These are phyloP conservation scores for Trichosporon inkin DNA, from an alignment of 1,284 basidiomycete species.

Conservation along the genomic window DNA sequence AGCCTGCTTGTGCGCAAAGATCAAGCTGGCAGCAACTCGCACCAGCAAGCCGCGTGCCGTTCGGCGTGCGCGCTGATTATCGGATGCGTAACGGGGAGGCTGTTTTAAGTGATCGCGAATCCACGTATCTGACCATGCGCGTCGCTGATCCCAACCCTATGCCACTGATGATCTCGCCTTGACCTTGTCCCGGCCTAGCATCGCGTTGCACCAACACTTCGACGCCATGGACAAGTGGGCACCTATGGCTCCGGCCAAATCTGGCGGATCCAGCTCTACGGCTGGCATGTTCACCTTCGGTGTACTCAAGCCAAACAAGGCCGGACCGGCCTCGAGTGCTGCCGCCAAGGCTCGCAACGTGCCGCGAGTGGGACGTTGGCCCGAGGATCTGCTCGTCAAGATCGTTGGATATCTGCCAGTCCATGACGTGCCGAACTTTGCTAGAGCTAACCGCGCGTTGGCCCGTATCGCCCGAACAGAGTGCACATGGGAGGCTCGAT, in stretches of 20 bases:
- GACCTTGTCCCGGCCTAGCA: too few relatives aligned
- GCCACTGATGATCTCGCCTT: neutral
- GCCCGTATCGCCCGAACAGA: constrained; percentile 66
- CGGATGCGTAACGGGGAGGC: neutral
- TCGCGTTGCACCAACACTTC: neutral
- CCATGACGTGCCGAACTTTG: constrained; percentile 71
- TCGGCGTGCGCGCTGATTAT: too few relatives aligned
- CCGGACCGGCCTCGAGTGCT: constrained; percentile 21
- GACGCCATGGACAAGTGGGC: constrained; percentile 42
- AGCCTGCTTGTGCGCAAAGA: too few relatives aligned
- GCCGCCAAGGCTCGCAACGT: constrained; percentile 37
- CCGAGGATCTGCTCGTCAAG: constrained; percentile 67
- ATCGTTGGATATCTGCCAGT: constrained; percentile 69
- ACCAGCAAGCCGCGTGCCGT: too few relatives aligned
- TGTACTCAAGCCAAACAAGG: constrained; percentile 54
- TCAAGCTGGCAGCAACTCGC: too few relatives aligned
- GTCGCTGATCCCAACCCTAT: neutral
- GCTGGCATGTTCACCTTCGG: constrained; percentile 60
- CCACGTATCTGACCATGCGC: constrained; percentile 1
- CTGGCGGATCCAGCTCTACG: constrained; percentile 52
- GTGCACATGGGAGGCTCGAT: constrained; percentile 67
- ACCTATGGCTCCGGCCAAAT: constrained; percentile 40
- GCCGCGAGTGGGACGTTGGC: constrained; percentile 67
- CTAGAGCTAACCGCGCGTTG: constrained; percentile 62
- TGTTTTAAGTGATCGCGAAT: neutral